Evolutionary conservation across 2,329 filamentous ascomycete genomes (phyloP).

Genomic region (Huntiella bhutanensis): DNA sequence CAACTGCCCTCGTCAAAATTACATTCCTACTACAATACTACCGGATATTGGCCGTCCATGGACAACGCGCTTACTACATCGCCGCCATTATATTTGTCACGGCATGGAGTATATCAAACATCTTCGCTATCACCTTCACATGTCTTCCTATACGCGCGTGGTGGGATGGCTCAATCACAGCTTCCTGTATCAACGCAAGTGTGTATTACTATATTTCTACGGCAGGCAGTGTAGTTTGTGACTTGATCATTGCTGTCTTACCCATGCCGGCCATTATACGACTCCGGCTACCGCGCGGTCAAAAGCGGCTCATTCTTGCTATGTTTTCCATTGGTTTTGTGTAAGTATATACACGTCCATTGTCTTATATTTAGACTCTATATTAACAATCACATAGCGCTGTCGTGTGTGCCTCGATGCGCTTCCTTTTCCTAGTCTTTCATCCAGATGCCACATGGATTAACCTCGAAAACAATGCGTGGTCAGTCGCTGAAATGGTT

Average conservation of each 20-base stretch:
- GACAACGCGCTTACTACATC: slow-evolving; percentile 15
- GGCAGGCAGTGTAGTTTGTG: slow-evolving; percentile 16
- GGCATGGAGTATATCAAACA: slow-evolving; percentile 16
- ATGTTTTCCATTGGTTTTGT: slow-evolving; percentile 17
- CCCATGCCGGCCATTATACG: slow-evolving; percentile 15
- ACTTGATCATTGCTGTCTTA: slow-evolving; percentile 15
- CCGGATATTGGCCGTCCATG: slow-evolving; percentile 17
- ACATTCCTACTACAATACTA: slow-evolving; percentile 22
- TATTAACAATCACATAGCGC: slow-evolving; percentile 9
- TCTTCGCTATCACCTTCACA: slow-evolving; percentile 15
- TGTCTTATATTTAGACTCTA: background rate
- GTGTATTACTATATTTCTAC: slow-evolving; percentile 16
- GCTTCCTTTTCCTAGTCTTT: slow-evolving; percentile 13
- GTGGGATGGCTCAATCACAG: slow-evolving; percentile 15
- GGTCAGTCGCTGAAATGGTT: slow-evolving; percentile 15
- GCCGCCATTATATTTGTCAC: slow-evolving; percentile 15
- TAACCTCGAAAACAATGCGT: slow-evolving; percentile 14
- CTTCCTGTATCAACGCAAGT: slow-evolving; percentile 13
- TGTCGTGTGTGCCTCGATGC: slow-evolving; percentile 14
- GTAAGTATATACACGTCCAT: slow-evolving; percentile 10
- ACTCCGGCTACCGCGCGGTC: slow-evolving; percentile 13
- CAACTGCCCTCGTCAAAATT: slow-evolving; percentile 18
- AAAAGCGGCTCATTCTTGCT: slow-evolving; percentile 15
- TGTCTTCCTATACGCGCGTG: slow-evolving; percentile 16
- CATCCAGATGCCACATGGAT: slow-evolving; percentile 14